Conservation (phyloP, 345 rosid species). For the Pistacia integerrima region DNA sequence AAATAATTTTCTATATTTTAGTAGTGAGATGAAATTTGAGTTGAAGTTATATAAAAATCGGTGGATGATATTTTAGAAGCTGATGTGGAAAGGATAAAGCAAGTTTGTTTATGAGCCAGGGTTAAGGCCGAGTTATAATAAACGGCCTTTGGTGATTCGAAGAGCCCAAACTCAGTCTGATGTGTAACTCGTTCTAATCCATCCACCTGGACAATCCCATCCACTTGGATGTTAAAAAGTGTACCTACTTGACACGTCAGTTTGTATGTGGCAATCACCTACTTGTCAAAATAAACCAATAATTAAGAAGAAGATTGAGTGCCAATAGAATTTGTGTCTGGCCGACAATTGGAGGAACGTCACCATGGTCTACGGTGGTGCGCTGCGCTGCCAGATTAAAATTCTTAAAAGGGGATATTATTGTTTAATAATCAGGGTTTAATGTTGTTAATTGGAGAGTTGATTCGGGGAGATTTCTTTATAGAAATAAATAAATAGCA, state of each 20-base stretch:
- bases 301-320: background rate
- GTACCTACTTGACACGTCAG: background rate
- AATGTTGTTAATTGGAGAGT: no score
- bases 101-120: no score
- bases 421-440: background rate
- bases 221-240: background rate
- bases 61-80: background rate
- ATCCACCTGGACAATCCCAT: background rate
- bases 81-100: conserved; percentile 30
- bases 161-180: conserved; percentile 17
- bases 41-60: no score
- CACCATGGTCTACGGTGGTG: background rate
- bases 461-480: no score
- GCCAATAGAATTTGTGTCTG: background rate
- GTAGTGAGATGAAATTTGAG: no score
- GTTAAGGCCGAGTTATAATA: conserved; percentile 4
- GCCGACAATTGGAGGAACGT: background rate
- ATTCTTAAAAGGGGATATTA: background rate
- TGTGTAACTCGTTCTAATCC: conserved; percentile 18
- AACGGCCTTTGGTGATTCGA: conserved; percentile 15
- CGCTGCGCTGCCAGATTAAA: background rate
- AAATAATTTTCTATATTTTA: no score
- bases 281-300: background rate
- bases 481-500: no score
- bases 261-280: conserved; percentile 1